These are phyloP conservation scores for Puccinia sorghi DNA, from an alignment of 1,284 basidiomycete species.

Conservation along the genomic window DNA sequence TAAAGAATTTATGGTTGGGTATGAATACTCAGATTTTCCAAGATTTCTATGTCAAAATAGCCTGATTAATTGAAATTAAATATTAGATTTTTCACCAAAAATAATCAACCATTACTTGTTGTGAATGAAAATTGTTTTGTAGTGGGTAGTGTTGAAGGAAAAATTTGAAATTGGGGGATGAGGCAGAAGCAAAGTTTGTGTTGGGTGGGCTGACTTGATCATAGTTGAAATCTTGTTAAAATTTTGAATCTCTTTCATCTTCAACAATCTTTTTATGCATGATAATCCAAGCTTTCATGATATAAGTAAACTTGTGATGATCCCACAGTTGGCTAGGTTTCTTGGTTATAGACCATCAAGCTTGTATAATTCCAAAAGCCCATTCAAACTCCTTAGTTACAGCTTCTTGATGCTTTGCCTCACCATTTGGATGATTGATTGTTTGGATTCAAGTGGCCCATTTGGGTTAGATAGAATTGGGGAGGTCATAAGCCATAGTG, in stretches of 20 bases:
- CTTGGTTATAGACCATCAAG: constrained; percentile 10
- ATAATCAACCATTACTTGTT: too few relatives aligned
- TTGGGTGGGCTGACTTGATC: too few relatives aligned
- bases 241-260: neutral
- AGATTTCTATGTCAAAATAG: too few relatives aligned
- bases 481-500: neutral
- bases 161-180: too few relatives aligned
- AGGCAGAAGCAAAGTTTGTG: too few relatives aligned
- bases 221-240: too few relatives aligned
- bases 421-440: neutral
- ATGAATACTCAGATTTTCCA: too few relatives aligned
- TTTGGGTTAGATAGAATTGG: constrained; percentile 5
- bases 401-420: constrained; percentile 12
- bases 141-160: too few relatives aligned
- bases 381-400: neutral
- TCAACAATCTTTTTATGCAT: constrained; percentile 38
- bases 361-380: constrained; percentile 23
- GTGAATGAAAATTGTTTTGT: too few relatives aligned
- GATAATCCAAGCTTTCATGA: constrained; percentile 35
- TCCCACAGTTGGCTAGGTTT: neutral
- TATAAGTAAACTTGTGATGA: neutral
- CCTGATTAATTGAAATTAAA: too few relatives aligned
- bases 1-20: too few relatives aligned
- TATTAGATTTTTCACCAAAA: too few relatives aligned
- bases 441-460: neutral